Evolutionary conservation across 805 yeast genomes (phyloP).

Genomic region (Teunomyces funiuensis): DNA sequence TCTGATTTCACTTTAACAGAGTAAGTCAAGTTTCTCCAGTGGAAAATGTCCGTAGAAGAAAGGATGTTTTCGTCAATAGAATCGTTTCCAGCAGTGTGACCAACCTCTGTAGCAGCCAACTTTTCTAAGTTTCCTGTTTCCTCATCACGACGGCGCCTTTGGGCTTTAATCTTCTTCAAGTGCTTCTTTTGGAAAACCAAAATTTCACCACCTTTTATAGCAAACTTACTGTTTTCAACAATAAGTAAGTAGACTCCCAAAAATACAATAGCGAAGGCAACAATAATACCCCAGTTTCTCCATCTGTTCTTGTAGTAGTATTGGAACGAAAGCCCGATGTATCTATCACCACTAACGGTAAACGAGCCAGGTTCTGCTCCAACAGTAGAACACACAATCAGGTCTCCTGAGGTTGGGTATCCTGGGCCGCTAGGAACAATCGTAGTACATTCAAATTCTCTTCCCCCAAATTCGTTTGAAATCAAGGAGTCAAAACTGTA

Average conservation of each 20-base stretch:
- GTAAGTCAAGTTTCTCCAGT: constrained; percentile 22
- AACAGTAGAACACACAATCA: constrained; percentile 19
- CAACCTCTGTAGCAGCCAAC: constrained; percentile 4
- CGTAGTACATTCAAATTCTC: constrained; percentile 45
- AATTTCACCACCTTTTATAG: constrained; percentile 29
- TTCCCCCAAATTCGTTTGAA: constrained; percentile 54
- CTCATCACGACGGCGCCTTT: constrained; percentile 13
- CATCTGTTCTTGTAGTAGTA: constrained; percentile 38
- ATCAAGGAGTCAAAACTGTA: constrained; percentile 58
- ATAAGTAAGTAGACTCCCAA: constrained; percentile 50
- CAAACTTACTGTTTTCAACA: constrained; percentile 45
- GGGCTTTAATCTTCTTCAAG: constrained; percentile 40
- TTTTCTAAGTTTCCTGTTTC: constrained; percentile 16
- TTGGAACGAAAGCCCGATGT: constrained; percentile 39
- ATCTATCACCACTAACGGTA: constrained; percentile 25
- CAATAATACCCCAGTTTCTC: constrained; percentile 28
- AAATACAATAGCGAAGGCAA: constrained; percentile 56
- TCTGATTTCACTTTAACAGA: constrained; percentile 20
- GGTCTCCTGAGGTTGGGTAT: constrained; percentile 19
- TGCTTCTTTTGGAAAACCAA: constrained; percentile 56
- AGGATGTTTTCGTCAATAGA: constrained; percentile 12
- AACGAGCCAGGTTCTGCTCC: constrained; percentile 21
- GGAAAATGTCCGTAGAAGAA: constrained; percentile 17
- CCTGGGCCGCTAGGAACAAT: constrained; percentile 46
- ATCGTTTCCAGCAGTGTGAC: constrained; percentile 3